Percentiles rank a stretch among this genome's conserved stretches.
phyloP scores from a whole-genome alignment of 2,329 filamentous ascomycete species.

The Claviceps citrina region DNA sequence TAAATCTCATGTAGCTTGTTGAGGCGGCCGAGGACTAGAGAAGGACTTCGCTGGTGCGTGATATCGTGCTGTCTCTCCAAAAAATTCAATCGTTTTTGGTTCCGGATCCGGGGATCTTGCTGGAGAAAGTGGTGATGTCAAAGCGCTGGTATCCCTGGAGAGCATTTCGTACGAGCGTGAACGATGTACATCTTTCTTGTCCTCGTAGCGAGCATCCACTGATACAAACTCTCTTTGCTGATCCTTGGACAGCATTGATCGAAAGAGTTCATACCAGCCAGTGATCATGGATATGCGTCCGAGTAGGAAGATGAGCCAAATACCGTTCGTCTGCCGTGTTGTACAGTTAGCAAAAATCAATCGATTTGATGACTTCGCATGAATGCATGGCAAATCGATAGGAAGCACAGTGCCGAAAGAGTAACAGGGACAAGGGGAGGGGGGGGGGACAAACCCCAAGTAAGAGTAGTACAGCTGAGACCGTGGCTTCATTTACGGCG shows the following conservation, averaged over 20 bases:
- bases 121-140: constrained; percentile 36
- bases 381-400: no score
- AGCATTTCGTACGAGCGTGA: constrained; percentile 63
- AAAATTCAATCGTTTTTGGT: constrained; percentile 39
- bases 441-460: constrained; percentile 40
- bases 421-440: no score
- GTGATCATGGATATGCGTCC: constrained; percentile 71
- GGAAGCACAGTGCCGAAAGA: background rate
- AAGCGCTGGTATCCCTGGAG: constrained; percentile 37
- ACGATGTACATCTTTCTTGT: constrained; percentile 42
- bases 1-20: constrained; percentile 23
- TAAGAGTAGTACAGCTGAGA: constrained; percentile 69
- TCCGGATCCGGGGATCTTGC: constrained; percentile 22
- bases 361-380: no score
- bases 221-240: constrained; percentile 73
- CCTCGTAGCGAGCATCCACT: constrained; percentile 54
- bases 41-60: constrained; percentile 39
- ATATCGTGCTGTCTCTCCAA: constrained; percentile 38
- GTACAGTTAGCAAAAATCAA: constrained; percentile 15
- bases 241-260: constrained; percentile 23
- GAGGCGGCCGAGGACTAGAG: constrained; percentile 38
- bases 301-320: constrained; percentile 73
- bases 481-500: constrained; percentile 59
- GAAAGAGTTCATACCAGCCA: constrained; percentile 61
- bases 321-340: constrained; percentile 50